Conservation (phyloP, 2,329 filamentous ascomycete species). For the Aspergillus calidoustus region DNA sequence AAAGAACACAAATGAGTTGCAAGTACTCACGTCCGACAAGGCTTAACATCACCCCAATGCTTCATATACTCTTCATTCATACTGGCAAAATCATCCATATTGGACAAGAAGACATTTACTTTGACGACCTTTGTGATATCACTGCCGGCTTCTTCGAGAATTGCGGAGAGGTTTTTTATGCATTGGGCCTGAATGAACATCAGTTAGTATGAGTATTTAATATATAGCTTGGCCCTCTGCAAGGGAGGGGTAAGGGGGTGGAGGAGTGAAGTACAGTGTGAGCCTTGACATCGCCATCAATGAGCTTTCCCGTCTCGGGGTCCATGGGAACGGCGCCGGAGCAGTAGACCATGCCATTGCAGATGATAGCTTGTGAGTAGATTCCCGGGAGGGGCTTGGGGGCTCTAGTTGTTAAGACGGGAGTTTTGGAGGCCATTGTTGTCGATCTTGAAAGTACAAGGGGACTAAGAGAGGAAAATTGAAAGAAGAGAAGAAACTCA, state of each 20-base stretch:
- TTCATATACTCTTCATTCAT: slow-evolving; percentile 88
- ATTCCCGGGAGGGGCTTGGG: slow-evolving; percentile 58
- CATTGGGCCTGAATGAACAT: slow-evolving; percentile 51
- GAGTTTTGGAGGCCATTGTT: slow-evolving; percentile 43
- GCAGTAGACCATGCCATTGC: slow-evolving; percentile 72
- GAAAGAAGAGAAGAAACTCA: not conserved
- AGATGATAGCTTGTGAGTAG: slow-evolving; percentile 65
- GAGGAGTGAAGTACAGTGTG: slow-evolving; percentile 50
- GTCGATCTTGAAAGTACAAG: not conserved
- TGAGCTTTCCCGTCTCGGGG: slow-evolving; percentile 57
- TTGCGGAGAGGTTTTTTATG: slow-evolving; percentile 62
- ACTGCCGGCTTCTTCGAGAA: slow-evolving; percentile 65
- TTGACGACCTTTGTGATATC: slow-evolving; percentile 67
- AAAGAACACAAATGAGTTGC: not conserved
- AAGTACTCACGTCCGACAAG: slow-evolving; percentile 45
- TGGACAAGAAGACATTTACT: slow-evolving; percentile 68
- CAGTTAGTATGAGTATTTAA: not conserved
- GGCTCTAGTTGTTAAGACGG: slow-evolving; percentile 54
- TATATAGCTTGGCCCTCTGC: slow-evolving; percentile 4
- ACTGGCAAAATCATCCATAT: slow-evolving; percentile 69
- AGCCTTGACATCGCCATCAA: slow-evolving; percentile 62
- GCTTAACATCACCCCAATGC: slow-evolving; percentile 68
- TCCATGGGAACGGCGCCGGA: slow-evolving; percentile 66
- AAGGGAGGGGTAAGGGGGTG: not conserved
- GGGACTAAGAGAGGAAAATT: not conserved